Evolutionary conservation across 257 asterid genomes (phyloP), one percentile per base, ranked within the genome.

Genomic region (Nicotiana benthamiana): DNA sequence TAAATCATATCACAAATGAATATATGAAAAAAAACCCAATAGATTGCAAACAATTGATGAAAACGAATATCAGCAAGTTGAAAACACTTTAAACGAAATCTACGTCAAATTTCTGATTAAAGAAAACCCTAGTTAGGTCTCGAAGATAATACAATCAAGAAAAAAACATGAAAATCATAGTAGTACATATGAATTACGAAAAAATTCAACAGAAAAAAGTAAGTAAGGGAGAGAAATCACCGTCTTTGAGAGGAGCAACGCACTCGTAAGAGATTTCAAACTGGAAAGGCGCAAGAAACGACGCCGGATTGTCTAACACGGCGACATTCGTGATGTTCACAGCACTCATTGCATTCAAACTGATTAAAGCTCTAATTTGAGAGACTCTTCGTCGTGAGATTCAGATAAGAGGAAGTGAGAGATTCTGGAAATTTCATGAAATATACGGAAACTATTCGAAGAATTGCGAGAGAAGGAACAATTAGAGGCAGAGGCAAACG

Each of bases 261-360:
- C 98, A 94, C 80, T 96, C 98, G 83, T 96, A 96, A 18, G 99
- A 92, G 90, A 95, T 92, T 83, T 96, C 99, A 84, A 96, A 96
- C 95, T 91, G 94, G 81, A 96, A 91, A 18, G 98, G 98, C 62
- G 95, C 53, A 15, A 83, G 79, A 85, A 96, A 96, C 83, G 97
- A 85, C 80, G 98, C 92, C 82, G 99, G 99, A 88, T 96, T 94
- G 84, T 92, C 95, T 84, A 92, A 87, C 85, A 96, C 98, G 16
- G 97, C 83, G 30, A 96, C 96, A 89, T 94, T 92, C 32, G 97
- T 92, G 62, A 96, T 88, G 85, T 91, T 94, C 81, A 96, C 96
- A 60, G 97, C 98, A 85, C 93, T 94, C 99, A 95, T 80, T 74
- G 24, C 61, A 20, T 28, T 24, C 28, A 80, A 72, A 43, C 51